phyloP scores from a whole-genome alignment of 768 basidiomycete species.

The Calocybe indica region DNA sequence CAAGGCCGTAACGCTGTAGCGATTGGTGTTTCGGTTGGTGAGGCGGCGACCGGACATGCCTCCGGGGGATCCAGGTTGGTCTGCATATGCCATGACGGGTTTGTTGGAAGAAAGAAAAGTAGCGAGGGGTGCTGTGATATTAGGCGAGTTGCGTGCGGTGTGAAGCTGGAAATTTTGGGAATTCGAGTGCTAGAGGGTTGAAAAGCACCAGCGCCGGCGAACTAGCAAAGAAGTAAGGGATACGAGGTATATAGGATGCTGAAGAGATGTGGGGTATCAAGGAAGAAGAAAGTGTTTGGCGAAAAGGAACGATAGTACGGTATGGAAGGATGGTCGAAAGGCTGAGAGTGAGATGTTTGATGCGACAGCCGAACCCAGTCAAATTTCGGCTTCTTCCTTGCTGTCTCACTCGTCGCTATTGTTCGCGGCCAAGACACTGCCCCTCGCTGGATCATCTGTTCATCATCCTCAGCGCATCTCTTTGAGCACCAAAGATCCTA shows the following conservation, averaged over 20 bases:
- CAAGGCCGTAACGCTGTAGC: conserved; percentile 92
- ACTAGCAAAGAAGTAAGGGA: conserved; percentile 17
- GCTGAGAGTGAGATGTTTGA: conserved; percentile 6
- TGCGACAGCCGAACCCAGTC: conserved; percentile 10
- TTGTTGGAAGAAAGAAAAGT: conserved; percentile 19
- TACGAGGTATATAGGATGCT: conserved; percentile 15
- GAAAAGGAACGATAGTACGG: conserved; percentile 5
- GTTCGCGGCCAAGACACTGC: not conserved
- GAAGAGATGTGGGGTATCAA: conserved; percentile 31
- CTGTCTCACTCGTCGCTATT: conserved; percentile 1
- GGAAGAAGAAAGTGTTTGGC: conserved; percentile 13
- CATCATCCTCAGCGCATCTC: too few relatives aligned
- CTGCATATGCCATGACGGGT: conserved; percentile 55
- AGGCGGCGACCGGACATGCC: conserved; percentile 67
- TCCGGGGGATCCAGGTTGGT: conserved; percentile 56
- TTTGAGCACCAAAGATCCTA: too few relatives aligned
- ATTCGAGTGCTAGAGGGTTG: conserved; percentile 20
- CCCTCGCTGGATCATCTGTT: not conserved
- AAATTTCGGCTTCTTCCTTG: conserved; percentile 15
- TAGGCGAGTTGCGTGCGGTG: conserved; percentile 6
- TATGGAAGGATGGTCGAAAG: not conserved
- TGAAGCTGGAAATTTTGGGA: conserved; percentile 9
- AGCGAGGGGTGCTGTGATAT: conserved; percentile 12
- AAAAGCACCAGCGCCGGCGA: conserved; percentile 40
- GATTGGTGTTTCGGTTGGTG: conserved; percentile 91